A percentile compares a stretch with the other conserved stretches of the same genome.
Conservation (phyloP, 352 stramenopile species). For the Pythium phragmiticola region DNA sequence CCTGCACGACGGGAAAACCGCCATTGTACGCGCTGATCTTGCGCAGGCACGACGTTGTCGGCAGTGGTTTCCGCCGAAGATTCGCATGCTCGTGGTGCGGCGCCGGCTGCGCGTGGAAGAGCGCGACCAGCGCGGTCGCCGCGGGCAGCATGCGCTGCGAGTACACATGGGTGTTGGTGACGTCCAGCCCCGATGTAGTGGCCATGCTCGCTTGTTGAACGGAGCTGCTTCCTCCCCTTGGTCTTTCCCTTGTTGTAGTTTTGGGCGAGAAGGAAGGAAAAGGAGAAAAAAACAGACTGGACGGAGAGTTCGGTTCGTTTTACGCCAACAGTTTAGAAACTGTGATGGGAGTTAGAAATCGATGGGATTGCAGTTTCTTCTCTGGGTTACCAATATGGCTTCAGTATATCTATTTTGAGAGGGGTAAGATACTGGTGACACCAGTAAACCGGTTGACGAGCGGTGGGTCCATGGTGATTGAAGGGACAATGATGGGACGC, state of each 20-base stretch:
- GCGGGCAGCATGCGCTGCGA: constrained; percentile 22
- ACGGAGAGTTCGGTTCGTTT: constrained; percentile 14
- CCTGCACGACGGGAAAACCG: constrained; percentile 22
- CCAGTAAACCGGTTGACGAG: constrained; percentile 21
- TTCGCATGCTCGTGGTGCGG: constrained; percentile 1
- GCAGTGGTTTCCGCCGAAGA: constrained; percentile 10
- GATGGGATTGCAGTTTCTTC: not conserved
- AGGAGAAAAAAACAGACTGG: constrained; percentile 8
- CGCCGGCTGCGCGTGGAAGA: constrained; percentile 9
- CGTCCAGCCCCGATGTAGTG: constrained; percentile 11
- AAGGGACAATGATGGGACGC: constrained; percentile 4
- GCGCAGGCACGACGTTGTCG: constrained; percentile 33
- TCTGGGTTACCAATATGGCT: constrained; percentile 12
- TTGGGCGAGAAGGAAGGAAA: constrained; percentile 4
- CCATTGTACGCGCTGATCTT: constrained; percentile 53
- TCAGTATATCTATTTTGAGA: not conserved
- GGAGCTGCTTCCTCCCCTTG: not conserved
- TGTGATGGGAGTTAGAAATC: not conserved
- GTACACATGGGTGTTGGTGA: constrained; percentile 5
- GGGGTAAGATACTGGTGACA: constrained; percentile 28
- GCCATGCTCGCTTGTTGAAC: constrained; percentile 3
- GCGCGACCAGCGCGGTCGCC: constrained; percentile 16
- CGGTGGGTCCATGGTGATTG: not conserved
- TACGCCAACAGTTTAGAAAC: constrained; percentile 3
- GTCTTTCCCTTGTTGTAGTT: constrained; percentile 3